Conservation (phyloP, 2,329 filamentous ascomycete species). For the Didymella pomorum region DNA sequence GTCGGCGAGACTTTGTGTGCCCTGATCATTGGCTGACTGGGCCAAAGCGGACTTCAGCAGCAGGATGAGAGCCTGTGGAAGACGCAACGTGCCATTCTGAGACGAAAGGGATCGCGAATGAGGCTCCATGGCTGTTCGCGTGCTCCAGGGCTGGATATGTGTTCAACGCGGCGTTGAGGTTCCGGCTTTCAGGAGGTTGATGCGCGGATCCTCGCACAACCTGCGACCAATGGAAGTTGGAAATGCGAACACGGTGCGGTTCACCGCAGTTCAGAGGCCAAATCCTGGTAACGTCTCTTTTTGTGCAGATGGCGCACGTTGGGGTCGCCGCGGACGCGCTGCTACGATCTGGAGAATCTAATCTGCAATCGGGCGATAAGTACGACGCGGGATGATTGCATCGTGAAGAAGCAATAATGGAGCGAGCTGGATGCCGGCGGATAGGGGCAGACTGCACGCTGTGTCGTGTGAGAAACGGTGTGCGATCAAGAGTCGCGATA, state of each 20-base stretch:
- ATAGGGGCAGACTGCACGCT: slow-evolving; percentile 9
- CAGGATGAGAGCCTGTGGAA: slow-evolving; percentile 49
- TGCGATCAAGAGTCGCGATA: slow-evolving; percentile 1
- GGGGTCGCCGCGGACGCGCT: slow-evolving; percentile 33
- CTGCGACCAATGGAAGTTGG: slow-evolving; percentile 44
- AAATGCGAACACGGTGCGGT: slow-evolving; percentile 41
- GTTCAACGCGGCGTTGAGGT: slow-evolving; percentile 40
- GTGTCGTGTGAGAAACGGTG: neutral
- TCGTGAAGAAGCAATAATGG: slow-evolving; percentile 29
- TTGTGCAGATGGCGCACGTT: slow-evolving; percentile 41
- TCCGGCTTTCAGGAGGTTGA: slow-evolving; percentile 34
- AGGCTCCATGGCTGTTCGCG: slow-evolving; percentile 46
- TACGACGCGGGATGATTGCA: slow-evolving; percentile 27
- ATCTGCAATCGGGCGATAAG: slow-evolving; percentile 27
- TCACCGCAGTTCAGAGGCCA: slow-evolving; percentile 42
- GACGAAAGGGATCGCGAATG: slow-evolving; percentile 44
- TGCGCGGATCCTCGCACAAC: slow-evolving; percentile 24
- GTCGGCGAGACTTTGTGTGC: slow-evolving; percentile 39
- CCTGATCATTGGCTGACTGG: slow-evolving; percentile 33
- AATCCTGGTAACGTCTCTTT: slow-evolving; percentile 38
- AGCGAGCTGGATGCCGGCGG: slow-evolving; percentile 7
- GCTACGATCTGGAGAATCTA: slow-evolving; percentile 31
- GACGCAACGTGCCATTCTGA: slow-evolving; percentile 45
- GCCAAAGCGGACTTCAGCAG: slow-evolving; percentile 41
- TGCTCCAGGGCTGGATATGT: slow-evolving; percentile 47